phyloP scores from a whole-genome alignment of 306 rosid genomes.

The Medicago lupulina region DNA sequence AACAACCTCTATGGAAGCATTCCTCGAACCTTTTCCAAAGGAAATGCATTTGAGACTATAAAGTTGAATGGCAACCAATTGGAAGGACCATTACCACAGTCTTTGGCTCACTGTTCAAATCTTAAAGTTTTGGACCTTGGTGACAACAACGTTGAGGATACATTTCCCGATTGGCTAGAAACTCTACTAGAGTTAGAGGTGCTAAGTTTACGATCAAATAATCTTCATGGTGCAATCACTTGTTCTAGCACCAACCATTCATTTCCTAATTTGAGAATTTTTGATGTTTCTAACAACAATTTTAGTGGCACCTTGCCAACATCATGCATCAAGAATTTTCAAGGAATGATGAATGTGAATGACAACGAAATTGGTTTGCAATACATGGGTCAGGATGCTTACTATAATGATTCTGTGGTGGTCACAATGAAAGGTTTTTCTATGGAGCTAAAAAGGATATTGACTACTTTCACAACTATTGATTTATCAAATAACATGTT shows the following conservation, averaged over 20 bases:
- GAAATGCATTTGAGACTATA: slow-evolving; percentile 2
- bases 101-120: no score
- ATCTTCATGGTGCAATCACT: slow-evolving; percentile 44
- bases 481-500: slow-evolving; percentile 56
- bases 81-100: slow-evolving; percentile 43
- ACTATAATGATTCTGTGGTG: slow-evolving; percentile 12
- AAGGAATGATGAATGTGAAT: slow-evolving; percentile 39
- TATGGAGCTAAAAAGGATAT: neutral
- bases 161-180: no score
- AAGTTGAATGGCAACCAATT: slow-evolving; percentile 42
- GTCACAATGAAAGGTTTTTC: slow-evolving; percentile 33
- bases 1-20: slow-evolving; percentile 46
- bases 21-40: neutral
- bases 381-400: fast-evolving
- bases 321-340: slow-evolving; percentile 40
- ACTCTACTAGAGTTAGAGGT: no score
- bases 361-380: neutral
- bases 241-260: neutral
- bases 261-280: slow-evolving; percentile 24
- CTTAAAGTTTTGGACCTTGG: no score
- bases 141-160: no score
- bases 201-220: no score
- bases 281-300: slow-evolving; percentile 46
- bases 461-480: slow-evolving; percentile 31
- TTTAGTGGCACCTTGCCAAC: slow-evolving; percentile 47